These are phyloP conservation scores for Aspergillus carlsbadensis DNA, from an alignment of 495 filamentous ascomycete species.

Conservation along the genomic window DNA sequence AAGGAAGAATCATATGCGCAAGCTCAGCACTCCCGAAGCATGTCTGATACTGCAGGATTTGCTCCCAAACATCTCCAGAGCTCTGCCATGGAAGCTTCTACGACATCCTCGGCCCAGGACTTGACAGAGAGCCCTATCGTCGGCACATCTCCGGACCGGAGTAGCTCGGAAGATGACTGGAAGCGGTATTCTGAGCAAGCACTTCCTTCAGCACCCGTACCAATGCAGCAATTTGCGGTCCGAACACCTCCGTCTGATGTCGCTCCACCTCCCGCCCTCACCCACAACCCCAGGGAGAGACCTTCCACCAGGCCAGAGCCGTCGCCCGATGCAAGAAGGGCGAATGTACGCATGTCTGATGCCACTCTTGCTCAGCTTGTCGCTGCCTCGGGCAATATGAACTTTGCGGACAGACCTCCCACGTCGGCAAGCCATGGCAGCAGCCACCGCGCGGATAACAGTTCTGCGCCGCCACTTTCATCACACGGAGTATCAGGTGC, in stretches of 20 bases:
- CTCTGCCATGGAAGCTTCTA: constrained; percentile 33
- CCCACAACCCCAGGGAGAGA: constrained; percentile 64
- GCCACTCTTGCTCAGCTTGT: constrained; percentile 76
- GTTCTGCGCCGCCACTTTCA: constrained; percentile 1
- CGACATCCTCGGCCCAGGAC: constrained; percentile 40
- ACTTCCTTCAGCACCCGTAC: constrained; percentile 20
- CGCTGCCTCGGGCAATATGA: constrained; percentile 55
- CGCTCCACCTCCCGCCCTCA: constrained; percentile 70
- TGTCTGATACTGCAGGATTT: constrained; percentile 51
- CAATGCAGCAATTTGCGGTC: constrained; percentile 50
- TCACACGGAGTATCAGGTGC: background rate
- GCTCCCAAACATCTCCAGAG: constrained; percentile 19
- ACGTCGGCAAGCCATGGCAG: constrained; percentile 29
- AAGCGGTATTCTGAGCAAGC: constrained; percentile 20
- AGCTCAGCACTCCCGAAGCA: constrained; percentile 49
- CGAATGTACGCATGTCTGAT: constrained; percentile 76
- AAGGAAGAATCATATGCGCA: constrained; percentile 38
- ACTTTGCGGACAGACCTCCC: constrained; percentile 34
- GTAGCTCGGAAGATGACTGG: constrained; percentile 61
- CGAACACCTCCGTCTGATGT: constrained; percentile 71
- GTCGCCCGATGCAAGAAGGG: constrained; percentile 71
- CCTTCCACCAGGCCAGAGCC: constrained; percentile 68
- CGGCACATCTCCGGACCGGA: constrained; percentile 43
- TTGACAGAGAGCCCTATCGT: constrained; percentile 30
- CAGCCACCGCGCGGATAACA: constrained; percentile 5